These are phyloP conservation scores for Musa beccarii DNA, from an alignment of 176 grass and related monocot genomes.

Conservation along the genomic window DNA sequence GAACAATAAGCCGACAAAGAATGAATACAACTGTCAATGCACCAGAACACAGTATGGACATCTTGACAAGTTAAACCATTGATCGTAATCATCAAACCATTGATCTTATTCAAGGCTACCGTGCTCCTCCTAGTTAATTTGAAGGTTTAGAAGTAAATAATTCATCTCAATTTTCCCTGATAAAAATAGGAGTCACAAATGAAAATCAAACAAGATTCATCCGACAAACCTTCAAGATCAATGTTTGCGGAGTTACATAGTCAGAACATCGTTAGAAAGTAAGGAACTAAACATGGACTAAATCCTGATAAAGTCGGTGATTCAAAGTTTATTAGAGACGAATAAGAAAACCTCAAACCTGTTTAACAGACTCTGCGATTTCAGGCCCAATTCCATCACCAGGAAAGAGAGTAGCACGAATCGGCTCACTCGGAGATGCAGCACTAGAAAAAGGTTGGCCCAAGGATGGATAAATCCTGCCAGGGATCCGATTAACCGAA, in stretches of 20 bases:
- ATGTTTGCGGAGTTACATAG: not conserved
- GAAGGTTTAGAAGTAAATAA: not conserved
- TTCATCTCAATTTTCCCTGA: not conserved
- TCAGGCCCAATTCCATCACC: conserved; percentile 21
- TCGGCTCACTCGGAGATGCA: not conserved
- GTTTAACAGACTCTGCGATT: conserved; percentile 14
- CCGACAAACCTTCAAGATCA: not conserved
- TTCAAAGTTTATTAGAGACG: not conserved
- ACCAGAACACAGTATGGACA: not conserved
- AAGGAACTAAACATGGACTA: not conserved
- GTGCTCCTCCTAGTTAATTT: not conserved
- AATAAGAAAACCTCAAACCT: not conserved
- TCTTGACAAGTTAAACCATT: not conserved
- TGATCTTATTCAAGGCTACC: not conserved
- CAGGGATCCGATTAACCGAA: not conserved
- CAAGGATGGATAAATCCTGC: not conserved
- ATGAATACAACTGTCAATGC: not conserved
- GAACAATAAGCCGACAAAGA: not conserved
- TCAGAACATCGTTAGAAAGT: too few relatives aligned
- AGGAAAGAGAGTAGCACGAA: conserved; percentile 15
- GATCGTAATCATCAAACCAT: not conserved
- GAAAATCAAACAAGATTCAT: not conserved
- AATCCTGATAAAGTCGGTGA: not conserved
- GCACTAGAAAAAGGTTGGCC: not conserved
- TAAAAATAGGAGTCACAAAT: not conserved